Evolutionary conservation across 805 yeast species (phyloP), one percentile per base, ranked within the genome.

Genomic region (Jamesozyma hellenica): DNA sequence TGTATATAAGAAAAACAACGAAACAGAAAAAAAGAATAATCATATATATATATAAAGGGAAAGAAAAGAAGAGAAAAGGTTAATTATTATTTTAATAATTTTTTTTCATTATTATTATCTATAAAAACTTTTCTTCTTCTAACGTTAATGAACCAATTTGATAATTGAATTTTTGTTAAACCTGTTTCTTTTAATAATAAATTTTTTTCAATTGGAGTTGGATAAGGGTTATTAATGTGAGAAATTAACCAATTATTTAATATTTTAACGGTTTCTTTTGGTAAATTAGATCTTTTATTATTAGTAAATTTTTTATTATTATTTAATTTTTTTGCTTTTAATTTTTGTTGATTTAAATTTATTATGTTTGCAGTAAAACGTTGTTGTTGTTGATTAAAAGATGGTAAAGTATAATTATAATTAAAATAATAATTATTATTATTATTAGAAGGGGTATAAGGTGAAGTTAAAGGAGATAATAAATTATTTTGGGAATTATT

Each of bases 101-200:
- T n/a, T 29, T 16, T 11, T 5, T 16, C 28, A 26, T 53, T 54
- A 32, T 56, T 55, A 39, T 58, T 55, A 25, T 59, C 64, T 35
- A 50, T 51, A 32, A 60, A 61, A 6, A 84, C 72, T 53, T 82
- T 77, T 49, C 95, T 67, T 52, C 94, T 69, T 50, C 95, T 72
- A 15, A 90, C 94, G 56, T 84, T 84, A 53, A 84, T 85, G 52
- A 84, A 84, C 95, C 95, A 84, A 55, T 84, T 85, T 48, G 82
- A 72, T 44, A 84, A 69, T 60, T 84, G 95, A 44, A 82, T 85
- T 59, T 80, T 77, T 46, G 84, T 81, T 54, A 84, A 68, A 0
- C 92, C 90, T 0, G 95, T 84, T 54, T 72, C 69, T 48, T 70
- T 66, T 69, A 82, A 72, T 40, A 84, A 66, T 51, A 74, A 75